These are phyloP conservation scores for Penicillium coprophilum DNA, from an alignment of 495 filamentous ascomycete genomes.

Conservation along the genomic window DNA sequence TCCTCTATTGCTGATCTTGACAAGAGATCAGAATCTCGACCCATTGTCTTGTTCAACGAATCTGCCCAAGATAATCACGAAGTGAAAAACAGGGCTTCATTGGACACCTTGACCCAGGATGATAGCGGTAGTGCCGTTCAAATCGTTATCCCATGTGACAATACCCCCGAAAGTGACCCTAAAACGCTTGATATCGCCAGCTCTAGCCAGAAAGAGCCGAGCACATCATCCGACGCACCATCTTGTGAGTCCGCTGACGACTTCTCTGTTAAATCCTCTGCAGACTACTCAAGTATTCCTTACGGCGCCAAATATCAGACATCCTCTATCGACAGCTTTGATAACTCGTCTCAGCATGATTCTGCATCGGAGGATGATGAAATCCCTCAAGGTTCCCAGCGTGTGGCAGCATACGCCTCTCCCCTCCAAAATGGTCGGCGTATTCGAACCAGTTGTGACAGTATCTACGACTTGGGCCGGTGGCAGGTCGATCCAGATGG, in stretches of 20 bases:
- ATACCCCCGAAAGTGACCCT: neutral
- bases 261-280: neutral
- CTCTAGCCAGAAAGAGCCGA: neutral
- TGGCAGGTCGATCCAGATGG: constrained; percentile 1
- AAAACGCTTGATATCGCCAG: neutral
- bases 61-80: neutral
- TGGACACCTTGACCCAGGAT: neutral
- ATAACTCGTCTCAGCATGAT: neutral
- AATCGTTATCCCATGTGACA: neutral
- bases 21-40: neutral
- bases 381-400: neutral
- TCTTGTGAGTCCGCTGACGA: neutral
- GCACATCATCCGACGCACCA: neutral
- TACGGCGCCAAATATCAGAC: neutral
- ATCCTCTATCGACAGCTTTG: neutral
- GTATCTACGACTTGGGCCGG: neutral
- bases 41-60: no score
- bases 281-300: neutral
- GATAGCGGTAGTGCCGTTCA: neutral
- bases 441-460: neutral
- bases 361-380: neutral
- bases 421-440: neutral
- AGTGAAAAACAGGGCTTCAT: no score
- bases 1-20: neutral
- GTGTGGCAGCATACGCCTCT: neutral